Base-by-base conservation (phyloP, 2,329 filamentous ascomycete species). In the Elsinoe necatrix region DNA sequence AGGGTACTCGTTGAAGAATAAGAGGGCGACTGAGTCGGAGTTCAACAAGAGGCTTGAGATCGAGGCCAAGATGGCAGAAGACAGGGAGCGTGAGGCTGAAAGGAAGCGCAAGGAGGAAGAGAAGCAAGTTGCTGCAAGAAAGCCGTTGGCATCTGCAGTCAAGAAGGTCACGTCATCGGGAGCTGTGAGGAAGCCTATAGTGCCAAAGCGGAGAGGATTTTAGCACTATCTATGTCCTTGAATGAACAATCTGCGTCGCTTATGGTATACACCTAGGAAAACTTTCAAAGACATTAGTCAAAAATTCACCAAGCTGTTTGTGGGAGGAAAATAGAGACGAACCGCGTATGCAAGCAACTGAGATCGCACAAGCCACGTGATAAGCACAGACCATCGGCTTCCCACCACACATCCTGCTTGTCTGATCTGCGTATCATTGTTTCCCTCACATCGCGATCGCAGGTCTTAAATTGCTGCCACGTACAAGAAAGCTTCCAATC, bases 21-120 rank as follows among this genome's bases (percentile, higher is more conserved):
- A 90, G 72, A 81, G 88, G 55, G 82, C 95, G 48, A 92, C 86
- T 0, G 92, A 97, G 73, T 85, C 84, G 14, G 92, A 96, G 69
- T 95, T 95, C 69, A 96, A 95, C 68, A 79, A 83, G 54, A 90
- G 87, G 71, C 90, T 95, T 80, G 91, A 96, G 72, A 91, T 96
- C 61, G 91, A 96, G 73, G 79, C 86, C 2, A 83, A 95, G 72
- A 96, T 96, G 87, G 89, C 86, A 0, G 84, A 86, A 61, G 91
- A 96, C 68, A 89, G 89, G 69, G 80, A 81, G 57, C 74, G 77
- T 18, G 83, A 87, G 60, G 80, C 86, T 63, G 76, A 81, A 60
- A 73, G 77, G 42, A 61, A 71, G 43, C 64, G 63, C 1, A 67
- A 70, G 41, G 70, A 72, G 58, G 65, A 69, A 60, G 65, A 61